phyloP scores from a whole-genome alignment of 495 filamentous ascomycete genomes.

The Cladorrhinum samala region DNA sequence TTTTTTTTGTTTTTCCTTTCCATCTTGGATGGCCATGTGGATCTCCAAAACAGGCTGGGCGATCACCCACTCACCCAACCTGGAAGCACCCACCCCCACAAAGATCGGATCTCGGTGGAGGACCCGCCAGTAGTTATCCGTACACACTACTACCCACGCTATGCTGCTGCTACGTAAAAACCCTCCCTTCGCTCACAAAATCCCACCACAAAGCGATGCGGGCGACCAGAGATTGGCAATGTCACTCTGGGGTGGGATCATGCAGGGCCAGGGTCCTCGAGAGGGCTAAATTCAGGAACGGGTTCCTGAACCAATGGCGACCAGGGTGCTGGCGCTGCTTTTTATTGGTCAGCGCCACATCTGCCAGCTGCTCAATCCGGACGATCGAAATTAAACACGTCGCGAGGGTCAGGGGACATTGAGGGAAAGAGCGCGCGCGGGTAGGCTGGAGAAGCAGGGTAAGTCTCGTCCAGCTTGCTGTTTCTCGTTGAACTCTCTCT shows the following conservation, averaged over 20 bases:
- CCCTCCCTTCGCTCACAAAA: too few species aligned
- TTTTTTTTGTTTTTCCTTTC: too few species aligned
- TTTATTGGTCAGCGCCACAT: constrained; percentile 19
- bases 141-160: too few species aligned
- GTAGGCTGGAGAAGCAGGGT: background rate
- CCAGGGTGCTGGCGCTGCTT: constrained; percentile 9
- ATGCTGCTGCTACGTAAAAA: too few species aligned
- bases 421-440: constrained; percentile 5
- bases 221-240: too few species aligned
- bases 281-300: constrained; percentile 14
- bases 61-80: too few species aligned
- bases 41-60: background rate
- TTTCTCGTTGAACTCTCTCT: too few species aligned
- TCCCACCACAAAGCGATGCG: too few species aligned
- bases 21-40: background rate
- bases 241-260: background rate
- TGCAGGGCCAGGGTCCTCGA: background rate
- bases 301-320: constrained; percentile 20
- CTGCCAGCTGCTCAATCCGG: constrained; percentile 21
- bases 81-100: background rate
- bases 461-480: background rate
- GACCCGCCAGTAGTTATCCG: too few species aligned
- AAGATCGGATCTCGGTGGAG: background rate
- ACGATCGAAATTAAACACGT: constrained; percentile 29
- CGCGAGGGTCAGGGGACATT: constrained; percentile 9